These are phyloP conservation scores for Colletotrichum cordylinicola DNA, from an alignment of 2,329 filamentous ascomycete genomes.

Conservation along the genomic window DNA sequence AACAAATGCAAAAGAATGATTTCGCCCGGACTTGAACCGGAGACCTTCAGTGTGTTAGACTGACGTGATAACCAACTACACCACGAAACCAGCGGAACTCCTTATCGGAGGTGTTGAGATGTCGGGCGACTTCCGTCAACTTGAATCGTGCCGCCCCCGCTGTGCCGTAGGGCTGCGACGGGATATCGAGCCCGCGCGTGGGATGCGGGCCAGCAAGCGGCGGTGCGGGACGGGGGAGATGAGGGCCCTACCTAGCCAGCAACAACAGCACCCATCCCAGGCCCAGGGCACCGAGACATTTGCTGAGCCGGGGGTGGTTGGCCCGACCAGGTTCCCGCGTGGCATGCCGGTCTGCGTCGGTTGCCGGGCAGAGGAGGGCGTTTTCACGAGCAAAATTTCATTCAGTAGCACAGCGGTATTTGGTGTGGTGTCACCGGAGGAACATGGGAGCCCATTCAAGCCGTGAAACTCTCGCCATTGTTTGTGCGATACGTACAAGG, in stretches of 20 bases:
- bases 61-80: conserved; percentile 55
- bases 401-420: not conserved
- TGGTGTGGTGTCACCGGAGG: not conserved
- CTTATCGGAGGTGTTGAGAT: not conserved
- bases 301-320: not conserved
- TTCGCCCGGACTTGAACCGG: conserved; percentile 23
- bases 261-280: not conserved
- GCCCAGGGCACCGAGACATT: not conserved
- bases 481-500: conserved; percentile 11
- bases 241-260: not conserved
- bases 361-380: not conserved
- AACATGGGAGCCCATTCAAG: not conserved
- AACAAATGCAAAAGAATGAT: not conserved
- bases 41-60: conserved; percentile 42
- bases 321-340: not conserved
- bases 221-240: not conserved
- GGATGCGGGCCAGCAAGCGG: not conserved
- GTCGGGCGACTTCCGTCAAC: rapidly evolving
- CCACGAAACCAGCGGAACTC: conserved; percentile 33
- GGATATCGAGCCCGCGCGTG: not conserved
- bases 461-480: not conserved
- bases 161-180: not conserved
- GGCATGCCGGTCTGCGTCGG: not conserved
- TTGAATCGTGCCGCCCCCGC: not conserved
- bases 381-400: not conserved